Percentiles rank a stretch among this genome's conserved stretches.
These are phyloP conservation scores for Leishmania tropica DNA, from an alignment of 208 protist species.

Conservation along the genomic window DNA sequence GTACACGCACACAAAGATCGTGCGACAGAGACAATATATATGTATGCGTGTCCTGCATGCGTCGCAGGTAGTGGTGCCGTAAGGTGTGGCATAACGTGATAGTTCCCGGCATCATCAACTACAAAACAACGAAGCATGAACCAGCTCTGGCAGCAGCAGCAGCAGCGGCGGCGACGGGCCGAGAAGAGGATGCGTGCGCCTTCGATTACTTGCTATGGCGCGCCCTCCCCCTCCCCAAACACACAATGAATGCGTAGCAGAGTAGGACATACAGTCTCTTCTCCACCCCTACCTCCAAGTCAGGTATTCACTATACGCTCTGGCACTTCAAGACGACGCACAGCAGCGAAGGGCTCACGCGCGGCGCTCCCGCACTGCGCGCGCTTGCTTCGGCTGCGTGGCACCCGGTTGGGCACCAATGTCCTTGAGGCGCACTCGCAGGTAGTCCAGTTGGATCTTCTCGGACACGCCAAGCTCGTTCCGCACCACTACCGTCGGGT, in stretches of 20 bases:
- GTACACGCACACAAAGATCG: not conserved
- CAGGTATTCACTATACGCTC: not conserved
- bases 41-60: not conserved
- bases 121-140: not conserved
- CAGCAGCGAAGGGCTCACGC: not conserved
- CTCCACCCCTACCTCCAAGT: not conserved
- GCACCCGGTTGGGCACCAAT: conserved; percentile 6
- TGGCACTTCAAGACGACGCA: too few species aligned
- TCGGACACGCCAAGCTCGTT: conserved; percentile 63
- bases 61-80: not conserved
- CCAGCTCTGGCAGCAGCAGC: not conserved
- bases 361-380: conserved; percentile 8
- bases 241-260: not conserved
- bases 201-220: not conserved
- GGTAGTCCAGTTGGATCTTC: conserved; percentile 74
- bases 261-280: not conserved
- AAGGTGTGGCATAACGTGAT: not conserved
- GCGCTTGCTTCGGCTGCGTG: conserved; percentile 5
- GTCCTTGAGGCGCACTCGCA: conserved; percentile 61
- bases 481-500: conserved; percentile 66
- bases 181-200: not conserved
- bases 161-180: not conserved
- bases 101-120: not conserved
- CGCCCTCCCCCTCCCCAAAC: not conserved
- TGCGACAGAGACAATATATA: not conserved